Percentiles rank a stretch among this genome's conserved stretches.
Evolutionary conservation across 768 basidiomycete species (phyloP).

Genomic region (Psilocybe tampanensis): DNA sequence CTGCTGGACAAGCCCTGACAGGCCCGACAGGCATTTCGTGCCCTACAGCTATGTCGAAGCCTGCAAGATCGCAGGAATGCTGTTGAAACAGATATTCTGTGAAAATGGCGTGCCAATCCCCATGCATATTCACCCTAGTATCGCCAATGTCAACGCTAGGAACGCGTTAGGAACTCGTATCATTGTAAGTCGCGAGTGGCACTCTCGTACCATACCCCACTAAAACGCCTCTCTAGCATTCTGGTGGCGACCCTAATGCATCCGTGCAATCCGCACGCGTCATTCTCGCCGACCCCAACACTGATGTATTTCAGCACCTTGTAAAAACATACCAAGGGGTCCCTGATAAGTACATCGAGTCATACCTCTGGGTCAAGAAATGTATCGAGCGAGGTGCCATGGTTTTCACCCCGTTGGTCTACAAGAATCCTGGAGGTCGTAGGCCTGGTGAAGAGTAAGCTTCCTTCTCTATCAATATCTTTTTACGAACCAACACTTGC

Average conservation of each 20-base stretch:
- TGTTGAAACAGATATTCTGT: slow-evolving; percentile 76
- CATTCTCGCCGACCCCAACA: slow-evolving; percentile 79
- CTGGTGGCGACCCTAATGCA: slow-evolving; percentile 76
- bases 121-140: slow-evolving; percentile 82
- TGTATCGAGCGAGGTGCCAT: slow-evolving; percentile 72
- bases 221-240: slow-evolving; percentile 53
- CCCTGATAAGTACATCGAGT: slow-evolving; percentile 76
- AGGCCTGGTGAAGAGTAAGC: slow-evolving; percentile 80
- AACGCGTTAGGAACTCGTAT: slow-evolving; percentile 69
- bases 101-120: slow-evolving; percentile 65
- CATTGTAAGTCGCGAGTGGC: slow-evolving; percentile 46
- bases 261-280: slow-evolving; percentile 73
- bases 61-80: slow-evolving; percentile 77
- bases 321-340: slow-evolving; percentile 72
- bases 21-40: slow-evolving; percentile 78
- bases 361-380: slow-evolving; percentile 83
- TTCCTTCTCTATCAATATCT: neutral
- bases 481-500: slow-evolving; percentile 3
- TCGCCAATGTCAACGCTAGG: slow-evolving; percentile 76
- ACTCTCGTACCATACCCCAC: neutral
- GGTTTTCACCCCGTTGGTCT: slow-evolving; percentile 73
- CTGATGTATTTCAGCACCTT: slow-evolving; percentile 73
- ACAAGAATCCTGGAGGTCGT: slow-evolving; percentile 83
- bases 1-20: slow-evolving; percentile 70
- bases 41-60: slow-evolving; percentile 83